phyloP scores from a whole-genome alignment of 2,329 filamentous ascomycete species.

The Scleromitrula shiraiana region DNA sequence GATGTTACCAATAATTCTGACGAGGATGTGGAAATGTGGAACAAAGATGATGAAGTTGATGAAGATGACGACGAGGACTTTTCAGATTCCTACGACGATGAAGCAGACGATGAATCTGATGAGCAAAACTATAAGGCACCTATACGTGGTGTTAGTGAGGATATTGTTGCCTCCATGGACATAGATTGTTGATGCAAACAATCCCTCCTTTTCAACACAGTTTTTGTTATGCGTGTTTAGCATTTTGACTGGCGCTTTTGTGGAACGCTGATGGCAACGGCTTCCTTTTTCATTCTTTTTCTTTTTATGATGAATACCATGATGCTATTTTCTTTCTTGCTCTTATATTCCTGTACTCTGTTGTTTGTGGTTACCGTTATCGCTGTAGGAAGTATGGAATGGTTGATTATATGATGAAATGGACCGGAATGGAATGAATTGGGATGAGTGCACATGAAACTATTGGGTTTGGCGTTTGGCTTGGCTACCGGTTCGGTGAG shows the following conservation, averaged over 20 bases:
- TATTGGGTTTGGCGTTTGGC: conserved; percentile 9
- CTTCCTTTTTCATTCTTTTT: too few relatives aligned
- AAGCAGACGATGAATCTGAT: conserved; percentile 28
- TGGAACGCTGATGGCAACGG: conserved; percentile 13
- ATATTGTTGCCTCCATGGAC: conserved; percentile 55
- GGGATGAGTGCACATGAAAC: conserved; percentile 1
- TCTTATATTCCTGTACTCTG: conserved; percentile 13
- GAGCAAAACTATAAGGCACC: conserved; percentile 37
- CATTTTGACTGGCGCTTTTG: conserved; percentile 3
- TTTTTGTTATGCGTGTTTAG: background rate
- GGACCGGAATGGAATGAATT: conserved; percentile 10
- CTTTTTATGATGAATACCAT: too few relatives aligned
- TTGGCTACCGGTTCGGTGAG: conserved; percentile 11
- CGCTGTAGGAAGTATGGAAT: too few relatives aligned
- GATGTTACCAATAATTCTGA: conserved; percentile 35
- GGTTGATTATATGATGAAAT: conserved; percentile 12
- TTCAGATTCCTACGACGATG: conserved; percentile 30
- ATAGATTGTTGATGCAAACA: conserved; percentile 35
- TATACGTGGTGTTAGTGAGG: conserved; percentile 52
- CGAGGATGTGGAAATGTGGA: conserved; percentile 30
- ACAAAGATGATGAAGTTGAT: conserved; percentile 40
- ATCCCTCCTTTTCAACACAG: conserved; percentile 2
- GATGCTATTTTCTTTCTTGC: conserved; percentile 1
- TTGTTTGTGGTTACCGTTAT: background rate
- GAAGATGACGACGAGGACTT: conserved; percentile 37